These are phyloP conservation scores for Syzygium syzygioides DNA, from an alignment of 441 rosid species.

Conservation along the genomic window DNA sequence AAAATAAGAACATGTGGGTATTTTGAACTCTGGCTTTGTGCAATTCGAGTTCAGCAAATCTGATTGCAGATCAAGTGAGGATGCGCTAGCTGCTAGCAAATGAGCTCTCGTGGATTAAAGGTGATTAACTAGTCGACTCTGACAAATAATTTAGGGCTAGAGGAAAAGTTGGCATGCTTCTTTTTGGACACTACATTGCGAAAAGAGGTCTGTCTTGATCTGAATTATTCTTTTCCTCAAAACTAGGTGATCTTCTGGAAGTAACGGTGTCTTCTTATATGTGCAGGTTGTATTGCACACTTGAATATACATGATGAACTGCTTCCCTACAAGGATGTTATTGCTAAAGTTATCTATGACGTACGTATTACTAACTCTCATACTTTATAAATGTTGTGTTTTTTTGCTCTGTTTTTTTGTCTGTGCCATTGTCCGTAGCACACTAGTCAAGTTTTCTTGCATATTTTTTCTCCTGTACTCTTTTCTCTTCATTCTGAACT, in stretches of 20 bases:
- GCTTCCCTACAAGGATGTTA: too few species aligned
- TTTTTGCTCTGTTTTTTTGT: background rate
- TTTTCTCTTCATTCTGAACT: background rate
- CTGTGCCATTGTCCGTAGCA: background rate
- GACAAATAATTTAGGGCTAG: background rate
- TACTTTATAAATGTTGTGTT: background rate
- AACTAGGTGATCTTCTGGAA: background rate
- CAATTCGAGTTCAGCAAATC: background rate
- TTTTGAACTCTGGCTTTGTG: background rate
- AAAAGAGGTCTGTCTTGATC: background rate
- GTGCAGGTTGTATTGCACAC: conserved; percentile 89
- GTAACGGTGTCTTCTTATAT: conserved; percentile 14
- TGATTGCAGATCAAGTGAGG: background rate
- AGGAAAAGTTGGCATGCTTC: background rate
- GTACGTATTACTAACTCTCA: conserved; percentile 33
- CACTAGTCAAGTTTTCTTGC: too few species aligned
- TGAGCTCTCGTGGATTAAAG: background rate
- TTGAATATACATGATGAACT: conserved; percentile 75
- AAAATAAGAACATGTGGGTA: background rate
- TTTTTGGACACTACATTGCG: background rate
- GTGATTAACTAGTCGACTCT: background rate
- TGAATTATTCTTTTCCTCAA: background rate
- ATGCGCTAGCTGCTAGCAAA: background rate
- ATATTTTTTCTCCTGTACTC: background rate
- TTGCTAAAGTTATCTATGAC: conserved; percentile 85